Evolutionary conservation across 1,284 basidiomycete species (phyloP), one percentile per base, ranked within the genome.

Genomic region (Lignosus rhinocerotis): DNA sequence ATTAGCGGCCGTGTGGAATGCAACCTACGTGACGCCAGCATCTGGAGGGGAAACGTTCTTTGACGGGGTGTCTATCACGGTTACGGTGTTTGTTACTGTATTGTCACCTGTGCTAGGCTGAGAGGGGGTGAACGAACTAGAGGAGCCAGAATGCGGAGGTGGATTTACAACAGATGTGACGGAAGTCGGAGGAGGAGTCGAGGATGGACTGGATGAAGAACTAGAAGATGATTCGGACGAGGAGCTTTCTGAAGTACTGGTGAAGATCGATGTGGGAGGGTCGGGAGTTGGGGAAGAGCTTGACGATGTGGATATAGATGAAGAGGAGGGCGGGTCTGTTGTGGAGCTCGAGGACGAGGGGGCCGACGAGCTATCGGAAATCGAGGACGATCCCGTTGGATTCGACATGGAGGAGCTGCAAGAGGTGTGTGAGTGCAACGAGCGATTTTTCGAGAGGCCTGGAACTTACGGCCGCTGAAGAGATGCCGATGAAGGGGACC

Each of bases 271-370:
- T 9, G 53, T 55, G 17, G 46, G 32, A 2, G 61, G 51, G 32
- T 51, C 36, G 7, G 60, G 39, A 34, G 64, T 63, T 8, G 51
- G 50, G 2, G 53, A 25, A n/a, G 51, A 53, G 44, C 60, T 43
- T 0, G 59, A 51, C 8, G 58, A 41, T 41, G 56, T 51, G 12
- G 60, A 44, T 19, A 53, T 42, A 6, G 60, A 21, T 9, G 57
- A 32, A 44, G 60, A 39, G 8, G 7, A 66, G 42, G 34, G 64
- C 42, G 31, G 66, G 51, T 33, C 63, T 49, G 21, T 32, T 14
- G 57, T 56, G 19, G 62, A 47, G 12, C 58, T 44, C 2, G 64
- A 54, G 8, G 58, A 33, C n/a, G 58, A 48, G 21, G 58, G 43
- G 14, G 56, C 32, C 25, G 51, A 30, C 7, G 57, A 38, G 36